A percentile compares a stretch with the other conserved stretches of the same genome.
phyloP scores from a whole-genome alignment of 306 rosid genomes.

The Prunus kanzakura region DNA sequence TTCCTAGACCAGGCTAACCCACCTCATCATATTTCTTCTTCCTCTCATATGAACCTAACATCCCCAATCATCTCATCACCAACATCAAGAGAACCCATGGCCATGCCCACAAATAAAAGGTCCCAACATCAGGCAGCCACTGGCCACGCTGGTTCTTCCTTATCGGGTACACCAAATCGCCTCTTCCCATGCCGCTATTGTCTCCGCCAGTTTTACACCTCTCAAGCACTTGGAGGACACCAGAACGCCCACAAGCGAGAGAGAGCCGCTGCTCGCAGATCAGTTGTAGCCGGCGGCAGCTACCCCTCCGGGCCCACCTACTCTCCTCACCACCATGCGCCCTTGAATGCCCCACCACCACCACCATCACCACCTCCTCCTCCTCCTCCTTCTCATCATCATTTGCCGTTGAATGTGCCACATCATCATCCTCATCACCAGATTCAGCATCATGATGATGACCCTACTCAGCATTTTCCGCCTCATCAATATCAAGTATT shows the following conservation, averaged over 20 bases:
- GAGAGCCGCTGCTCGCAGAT: constrained; percentile 56
- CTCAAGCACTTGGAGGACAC: constrained; percentile 96
- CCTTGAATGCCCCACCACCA: background rate
- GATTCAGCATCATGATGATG: background rate
- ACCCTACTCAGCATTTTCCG: background rate
- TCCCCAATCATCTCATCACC: background rate
- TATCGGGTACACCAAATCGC: constrained; percentile 7
- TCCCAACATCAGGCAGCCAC: background rate
- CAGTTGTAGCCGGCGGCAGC: background rate
- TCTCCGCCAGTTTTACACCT: constrained; percentile 64
- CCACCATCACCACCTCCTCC: background rate
- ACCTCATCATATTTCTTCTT: background rate
- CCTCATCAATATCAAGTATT: background rate
- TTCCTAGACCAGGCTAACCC: background rate
- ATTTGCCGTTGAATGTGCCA: background rate
- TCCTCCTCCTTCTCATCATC: background rate
- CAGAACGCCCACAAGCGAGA: constrained; percentile 92
- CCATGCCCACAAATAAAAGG: background rate
- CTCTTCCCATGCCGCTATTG: constrained; percentile 62
- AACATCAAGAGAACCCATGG: background rate
- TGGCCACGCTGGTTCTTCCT: background rate
- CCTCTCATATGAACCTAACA: background rate
- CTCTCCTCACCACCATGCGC: background rate
- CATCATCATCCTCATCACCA: background rate
- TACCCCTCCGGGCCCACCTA: background rate